Base-by-base conservation (phyloP, 208 protist genomes). In the Lotmaria passim region DNA sequence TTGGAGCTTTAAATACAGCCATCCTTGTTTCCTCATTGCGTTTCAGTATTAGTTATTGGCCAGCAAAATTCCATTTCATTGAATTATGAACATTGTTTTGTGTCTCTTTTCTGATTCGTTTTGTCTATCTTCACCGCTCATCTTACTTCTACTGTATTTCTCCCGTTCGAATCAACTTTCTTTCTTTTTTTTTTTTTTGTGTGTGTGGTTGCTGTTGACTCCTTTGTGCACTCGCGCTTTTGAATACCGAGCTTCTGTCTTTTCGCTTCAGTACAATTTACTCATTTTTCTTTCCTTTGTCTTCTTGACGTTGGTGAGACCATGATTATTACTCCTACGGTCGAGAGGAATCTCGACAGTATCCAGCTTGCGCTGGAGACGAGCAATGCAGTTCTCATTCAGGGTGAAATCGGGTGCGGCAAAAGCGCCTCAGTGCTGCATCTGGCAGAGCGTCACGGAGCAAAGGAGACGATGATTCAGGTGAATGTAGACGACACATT, bases 401-500 rank as follows among this genome's bases (percentile, higher is more conserved):
- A 96, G 68, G 92, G 92, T 33, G 89, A 89, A 62, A 86, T 96
- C 30, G 89, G 92, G 11, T 87, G 88, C 59, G 92, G 92, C 28
- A 96, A 96, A 53, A 96, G 86, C 51, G 77, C 88, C 14, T 77
- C 81, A 19, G 80, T 90, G 28, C 70, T 91, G 28, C 69, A 86
- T 51, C 31, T 95, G 12, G 87, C 92, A 8, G 81, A 90, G 31
- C 46, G 63, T 41, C 81, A 80, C 61, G 82, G 81, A 21, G 73
- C 78, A 10, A 83, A 89, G 34, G 81, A 89, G 31, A 90, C 85
- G 1, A 87, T 96, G 81, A 85, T 96, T 48, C 92, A 95, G 28
- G 72, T 96, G 7, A 93, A 94, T 67, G 87, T 99, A 8, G 99
- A 99, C 75, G 98, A 99, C 78, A 98, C 98, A 14, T 98, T 98